These are phyloP conservation scores for Acacia melanoxylon DNA, from an alignment of 306 rosid species.

Conservation along the genomic window DNA sequence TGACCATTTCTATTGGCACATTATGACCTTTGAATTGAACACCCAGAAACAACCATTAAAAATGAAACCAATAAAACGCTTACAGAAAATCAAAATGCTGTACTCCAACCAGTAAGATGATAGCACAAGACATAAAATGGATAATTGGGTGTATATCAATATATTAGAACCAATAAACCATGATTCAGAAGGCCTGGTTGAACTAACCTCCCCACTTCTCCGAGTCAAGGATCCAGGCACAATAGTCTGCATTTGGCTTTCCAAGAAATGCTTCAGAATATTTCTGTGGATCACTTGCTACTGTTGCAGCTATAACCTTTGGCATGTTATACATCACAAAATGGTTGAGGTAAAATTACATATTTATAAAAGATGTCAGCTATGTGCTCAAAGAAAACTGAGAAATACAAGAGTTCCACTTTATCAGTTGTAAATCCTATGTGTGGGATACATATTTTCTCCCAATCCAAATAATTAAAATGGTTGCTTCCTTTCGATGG, in stretches of 20 bases:
- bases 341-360: constrained; percentile 6
- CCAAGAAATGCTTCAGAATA: constrained; percentile 92
- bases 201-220: constrained; percentile 98
- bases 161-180: neutral
- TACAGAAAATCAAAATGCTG: constrained; percentile 10
- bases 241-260: constrained; percentile 81
- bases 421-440: neutral
- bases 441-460: neutral
- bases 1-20: neutral
- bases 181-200: constrained; percentile 5
- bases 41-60: neutral
- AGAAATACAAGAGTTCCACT: constrained; percentile 2
- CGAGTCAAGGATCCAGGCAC: constrained; percentile 88
- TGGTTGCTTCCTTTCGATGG: neutral
- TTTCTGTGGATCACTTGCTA: constrained; percentile 78
- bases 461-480: neutral
- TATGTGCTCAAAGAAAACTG: constrained; percentile 3
- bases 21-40: neutral
- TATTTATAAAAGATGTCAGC: constrained; percentile 6
- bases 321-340: constrained; percentile 26
- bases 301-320: constrained; percentile 93
- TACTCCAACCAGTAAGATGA: constrained; percentile 19
- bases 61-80: neutral
- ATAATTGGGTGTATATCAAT: neutral
- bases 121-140: neutral